Base-by-base conservation (phyloP, 2,329 filamentous ascomycete genomes). In the Cephalotrichum gorgonifer region DNA sequence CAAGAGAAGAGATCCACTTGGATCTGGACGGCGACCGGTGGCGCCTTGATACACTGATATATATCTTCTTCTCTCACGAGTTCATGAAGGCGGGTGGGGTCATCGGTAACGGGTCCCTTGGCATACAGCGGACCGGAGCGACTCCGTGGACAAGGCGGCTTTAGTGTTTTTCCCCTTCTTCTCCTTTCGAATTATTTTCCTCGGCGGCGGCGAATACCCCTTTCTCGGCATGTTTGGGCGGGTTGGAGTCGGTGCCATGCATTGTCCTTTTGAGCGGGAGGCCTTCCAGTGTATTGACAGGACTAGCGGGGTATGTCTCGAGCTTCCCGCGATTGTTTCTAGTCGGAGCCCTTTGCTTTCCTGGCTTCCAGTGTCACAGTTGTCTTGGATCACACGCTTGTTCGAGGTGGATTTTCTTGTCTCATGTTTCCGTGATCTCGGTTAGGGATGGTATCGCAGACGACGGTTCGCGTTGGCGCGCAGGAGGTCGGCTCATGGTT, bases 41-140 rank as follows among this genome's bases (percentile, higher is more conserved):
- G 35, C 35, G 17, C 35, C 38, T 14, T 17, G 26, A 43, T 43
- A 43, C 41, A 57, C 54, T 57, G 56, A 57, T 58, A 61, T 61
- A 60, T 57, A 58, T 55, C 55, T 60, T 58, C 54, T 49, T 60
- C 60, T 62, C 60, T 64, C 58, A 64, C 62, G 62, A 64, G 59
- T 54, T 58, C 56, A 63, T 58, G 62, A 57, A 14, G 46, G 46
- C 39, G 41, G 47, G 43, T 33, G 38, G 47, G 27, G 47, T 49
- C 28, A 49, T 49, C 27, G 28, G 47, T 20, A 35, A 43, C 14
- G 26, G 20, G 22, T 17, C 33, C 26, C 33, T 39, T 47, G 17
- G 9, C 39, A 44, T 49, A 20, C 39, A 39, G 22, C 22, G 14
- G 38, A 31, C 47, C 27, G 26, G 35, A 33, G 35, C 35, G 35